Conservation (phyloP, 176 grass and related monocot species). For the Eleusine indica region DNA sequence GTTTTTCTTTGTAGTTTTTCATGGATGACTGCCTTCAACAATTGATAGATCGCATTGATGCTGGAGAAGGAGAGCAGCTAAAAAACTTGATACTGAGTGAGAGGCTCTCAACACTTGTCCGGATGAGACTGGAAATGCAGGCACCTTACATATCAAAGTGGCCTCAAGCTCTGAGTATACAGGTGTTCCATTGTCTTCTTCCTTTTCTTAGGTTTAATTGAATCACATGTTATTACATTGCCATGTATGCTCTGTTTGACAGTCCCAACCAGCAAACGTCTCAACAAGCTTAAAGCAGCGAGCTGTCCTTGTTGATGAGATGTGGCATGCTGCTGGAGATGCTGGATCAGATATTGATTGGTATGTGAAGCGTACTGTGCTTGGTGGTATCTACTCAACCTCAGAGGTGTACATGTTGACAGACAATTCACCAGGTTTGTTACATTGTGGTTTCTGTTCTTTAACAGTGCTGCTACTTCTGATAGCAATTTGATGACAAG, state of each 20-base stretch:
- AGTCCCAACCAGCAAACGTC: constrained; percentile 89
- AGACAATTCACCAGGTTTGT: constrained; percentile 85
- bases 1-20: constrained; percentile 69
- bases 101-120: constrained; percentile 73
- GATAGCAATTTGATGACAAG: background rate
- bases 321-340: constrained; percentile 94
- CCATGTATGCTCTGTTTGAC: constrained; percentile 38
- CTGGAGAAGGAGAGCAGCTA: constrained; percentile 71
- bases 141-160: constrained; percentile 87
- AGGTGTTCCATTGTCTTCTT: constrained; percentile 53
- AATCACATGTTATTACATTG: background rate
- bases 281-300: constrained; percentile 92
- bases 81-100: constrained; percentile 78
- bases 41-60: constrained; percentile 81
- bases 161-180: constrained; percentile 96
- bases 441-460: background rate
- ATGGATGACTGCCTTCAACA: constrained; percentile 97
- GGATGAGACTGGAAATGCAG: constrained; percentile 90
- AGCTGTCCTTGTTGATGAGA: constrained; percentile 86
- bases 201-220: constrained; percentile 12
- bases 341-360: constrained; percentile 86
- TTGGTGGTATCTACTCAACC: constrained; percentile 93
- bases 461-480: background rate
- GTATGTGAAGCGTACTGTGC: constrained; percentile 91
- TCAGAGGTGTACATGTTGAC: constrained; percentile 99